Conservation (phyloP, 192 early-diverging fungal genomes). For the Mortierella alpina region DNA sequence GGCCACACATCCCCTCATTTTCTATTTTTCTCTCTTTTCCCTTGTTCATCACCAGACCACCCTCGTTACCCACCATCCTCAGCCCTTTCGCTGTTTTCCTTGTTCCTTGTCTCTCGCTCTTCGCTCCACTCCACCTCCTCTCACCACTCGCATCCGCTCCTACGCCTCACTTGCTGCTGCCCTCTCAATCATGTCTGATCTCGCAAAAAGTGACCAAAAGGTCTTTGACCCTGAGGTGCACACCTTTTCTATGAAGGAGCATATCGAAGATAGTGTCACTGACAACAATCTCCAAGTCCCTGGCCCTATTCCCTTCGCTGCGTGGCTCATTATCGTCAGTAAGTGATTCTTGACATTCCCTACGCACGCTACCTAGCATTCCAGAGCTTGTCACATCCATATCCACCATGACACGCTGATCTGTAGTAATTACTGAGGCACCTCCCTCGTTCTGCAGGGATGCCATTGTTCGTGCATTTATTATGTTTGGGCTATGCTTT, state of each 20-base stretch:
- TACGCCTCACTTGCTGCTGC: not conserved
- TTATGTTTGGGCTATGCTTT: not conserved
- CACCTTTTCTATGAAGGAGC: constrained; percentile 13
- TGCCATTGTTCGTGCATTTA: not conserved
- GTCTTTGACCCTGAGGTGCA: not conserved
- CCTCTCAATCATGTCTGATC: constrained; percentile 6
- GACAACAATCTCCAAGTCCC: constrained; percentile 36
- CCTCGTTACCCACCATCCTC: not conserved
- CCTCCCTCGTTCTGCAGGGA: too few relatives aligned
- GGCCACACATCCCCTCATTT: not conserved
- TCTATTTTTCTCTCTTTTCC: constrained; percentile 11
- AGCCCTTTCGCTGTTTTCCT: not conserved
- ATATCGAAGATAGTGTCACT: constrained; percentile 2
- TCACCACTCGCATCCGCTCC: not conserved
- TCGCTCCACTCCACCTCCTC: not conserved
- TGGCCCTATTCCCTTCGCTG: constrained; percentile 47
- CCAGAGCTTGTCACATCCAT: too few relatives aligned
- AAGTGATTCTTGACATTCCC: constrained; percentile 60
- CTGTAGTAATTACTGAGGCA: too few relatives aligned
- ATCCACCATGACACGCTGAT: too few relatives aligned
- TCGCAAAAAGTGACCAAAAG: constrained; percentile 4
- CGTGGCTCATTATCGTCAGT: constrained; percentile 54
- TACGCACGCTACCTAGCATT: too few relatives aligned
- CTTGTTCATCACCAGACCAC: constrained; percentile 19
- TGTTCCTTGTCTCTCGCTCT: not conserved